Evolutionary conservation across 2,329 filamentous ascomycete genomes (phyloP), one percentile per base, ranked within the genome.

Genomic region (Clarireedia monteithiana): DNA sequence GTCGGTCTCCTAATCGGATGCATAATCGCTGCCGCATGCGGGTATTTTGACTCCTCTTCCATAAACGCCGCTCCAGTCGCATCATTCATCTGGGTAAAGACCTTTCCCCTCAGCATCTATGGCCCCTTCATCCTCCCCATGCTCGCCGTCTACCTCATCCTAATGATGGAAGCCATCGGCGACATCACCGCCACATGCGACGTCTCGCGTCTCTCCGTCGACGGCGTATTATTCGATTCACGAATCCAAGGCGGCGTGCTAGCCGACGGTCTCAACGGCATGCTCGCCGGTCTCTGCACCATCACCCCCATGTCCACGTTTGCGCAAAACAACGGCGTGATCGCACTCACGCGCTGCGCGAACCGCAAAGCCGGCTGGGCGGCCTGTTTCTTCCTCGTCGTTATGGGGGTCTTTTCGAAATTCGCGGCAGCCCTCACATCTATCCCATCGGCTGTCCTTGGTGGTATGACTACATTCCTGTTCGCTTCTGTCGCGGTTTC

Each of bases 311-410:
- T 91, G 81, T 85, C 83, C 1, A 86, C 84, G 0, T 91, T 91
- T 63, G 88, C 88, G 0, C 88, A 91, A 69, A 92, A 92, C 74
- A 91, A 92, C 68, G 88, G 88, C 38, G 87, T 92, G 51, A 91
- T 94, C 59, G 86, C 88, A 0, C 76, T 94, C 46, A 94, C 89
- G 0, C 80, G 88, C 15, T 92, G 88, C 68, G 89, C 89, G 1
- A 92, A 90, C 69, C 82, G 89, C 53, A 86, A 84, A 48, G 89
- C 88, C 5, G 89, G 89, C 4, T 91, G 90, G 68, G 86, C 84
- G 49, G 87, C 84, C 67, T 90, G 82, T 68, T 77, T 87, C 65
- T 91, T 91, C 75, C 78, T 94, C 10, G 72, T 94, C 59, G 70
- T 94, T 62, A 90, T 91, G 82, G 89, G 89, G 15, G 74, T 94